phyloP scores from a whole-genome alignment of 2,329 filamentous ascomycete species.

The Cercospora citrullina region DNA sequence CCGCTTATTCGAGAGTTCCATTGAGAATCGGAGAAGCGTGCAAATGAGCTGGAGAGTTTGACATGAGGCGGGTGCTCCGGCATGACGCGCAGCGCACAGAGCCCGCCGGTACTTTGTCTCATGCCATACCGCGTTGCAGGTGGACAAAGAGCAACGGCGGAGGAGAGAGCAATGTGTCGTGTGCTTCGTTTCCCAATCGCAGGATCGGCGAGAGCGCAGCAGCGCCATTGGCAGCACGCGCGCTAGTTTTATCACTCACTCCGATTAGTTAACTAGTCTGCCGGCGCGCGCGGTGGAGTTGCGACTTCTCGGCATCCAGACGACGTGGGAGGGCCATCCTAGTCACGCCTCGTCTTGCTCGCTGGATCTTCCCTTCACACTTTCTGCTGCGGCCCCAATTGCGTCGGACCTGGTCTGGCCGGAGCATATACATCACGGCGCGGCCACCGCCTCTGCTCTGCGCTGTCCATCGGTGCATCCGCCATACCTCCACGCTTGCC shows the following conservation, averaged over 20 bases:
- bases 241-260: background rate
- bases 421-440: background rate
- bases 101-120: background rate
- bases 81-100: background rate
- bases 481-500: background rate
- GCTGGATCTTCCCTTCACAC: constrained; percentile 1
- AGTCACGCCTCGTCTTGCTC: constrained; percentile 1
- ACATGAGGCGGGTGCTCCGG: background rate
- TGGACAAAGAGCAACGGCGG: background rate
- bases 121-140: background rate
- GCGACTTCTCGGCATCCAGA: background rate
- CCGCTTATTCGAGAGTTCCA: background rate
- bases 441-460: constrained; percentile 1
- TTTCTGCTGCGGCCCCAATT: constrained; percentile 6
- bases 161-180: background rate
- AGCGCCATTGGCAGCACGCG: background rate
- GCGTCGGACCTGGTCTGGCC: background rate
- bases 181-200: background rate
- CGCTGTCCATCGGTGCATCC: background rate
- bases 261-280: background rate
- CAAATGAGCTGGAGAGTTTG: background rate
- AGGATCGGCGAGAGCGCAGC: background rate
- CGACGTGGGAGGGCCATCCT: background rate
- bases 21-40: background rate
- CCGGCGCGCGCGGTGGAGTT: constrained; percentile 1